phyloP scores from a whole-genome alignment of 164 flowering plant genomes.

The Umbilicus rupestris region DNA sequence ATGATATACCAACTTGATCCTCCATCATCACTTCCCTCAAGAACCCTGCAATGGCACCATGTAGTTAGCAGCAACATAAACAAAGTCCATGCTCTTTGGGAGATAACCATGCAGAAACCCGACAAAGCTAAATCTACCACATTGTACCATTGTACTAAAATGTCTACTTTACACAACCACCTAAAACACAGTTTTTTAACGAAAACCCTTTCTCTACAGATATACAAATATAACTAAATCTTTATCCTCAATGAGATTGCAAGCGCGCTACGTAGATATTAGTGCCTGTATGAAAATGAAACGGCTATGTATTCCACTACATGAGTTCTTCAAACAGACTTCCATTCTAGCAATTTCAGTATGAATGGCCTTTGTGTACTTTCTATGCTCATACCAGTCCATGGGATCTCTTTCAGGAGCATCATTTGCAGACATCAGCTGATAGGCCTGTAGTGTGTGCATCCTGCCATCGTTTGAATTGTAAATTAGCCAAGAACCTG shows the following conservation, averaged over 20 bases:
- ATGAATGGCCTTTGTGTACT: background rate
- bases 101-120: background rate
- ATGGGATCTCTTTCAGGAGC: constrained; percentile 93
- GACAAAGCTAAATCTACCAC: background rate
- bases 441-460: constrained; percentile 66
- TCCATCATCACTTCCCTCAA: constrained; percentile 82
- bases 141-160: background rate
- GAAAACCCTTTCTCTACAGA: too few relatives aligned
- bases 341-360: background rate
- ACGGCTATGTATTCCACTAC: background rate
- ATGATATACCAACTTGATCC: constrained; percentile 69
- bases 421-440: constrained; percentile 92
- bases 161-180: background rate
- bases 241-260: too few relatives aligned
- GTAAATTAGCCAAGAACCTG: constrained; percentile 83
- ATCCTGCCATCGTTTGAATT: constrained; percentile 32
- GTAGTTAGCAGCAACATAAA: background rate
- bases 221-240: too few relatives aligned
- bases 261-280: too few relatives aligned
- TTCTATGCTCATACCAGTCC: constrained; percentile 57
- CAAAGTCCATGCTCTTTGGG: too few relatives aligned
- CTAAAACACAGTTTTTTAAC: too few relatives aligned
- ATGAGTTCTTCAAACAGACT: too few relatives aligned
- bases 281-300: background rate
- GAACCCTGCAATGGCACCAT: constrained; percentile 37